Conservation (phyloP, 495 filamentous ascomycete genomes). For the Friedmanniomyces simplex region DNA sequence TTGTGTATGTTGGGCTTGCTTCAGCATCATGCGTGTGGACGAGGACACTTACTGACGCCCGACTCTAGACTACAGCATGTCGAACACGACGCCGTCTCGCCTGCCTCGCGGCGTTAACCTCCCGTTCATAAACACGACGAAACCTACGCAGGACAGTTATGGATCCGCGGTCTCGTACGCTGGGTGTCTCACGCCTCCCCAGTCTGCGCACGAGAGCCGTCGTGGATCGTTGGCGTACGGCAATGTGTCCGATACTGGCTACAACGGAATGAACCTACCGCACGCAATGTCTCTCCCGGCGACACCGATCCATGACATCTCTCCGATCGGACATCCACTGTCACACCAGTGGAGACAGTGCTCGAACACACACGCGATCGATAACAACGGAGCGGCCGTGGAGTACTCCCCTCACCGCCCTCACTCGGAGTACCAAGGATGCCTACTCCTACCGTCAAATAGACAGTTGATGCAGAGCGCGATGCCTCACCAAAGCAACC, state of each 20-base stretch:
- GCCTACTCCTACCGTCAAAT: background rate
- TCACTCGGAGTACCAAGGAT: background rate
- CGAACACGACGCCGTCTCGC: conserved; percentile 3
- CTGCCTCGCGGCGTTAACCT: background rate
- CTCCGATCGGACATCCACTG: background rate
- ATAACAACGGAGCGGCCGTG: background rate
- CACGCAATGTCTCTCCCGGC: conserved; percentile 1
- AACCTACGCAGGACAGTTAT: background rate
- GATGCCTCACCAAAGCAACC: background rate
- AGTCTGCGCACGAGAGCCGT: conserved; percentile 17
- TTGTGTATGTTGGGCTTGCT: background rate
- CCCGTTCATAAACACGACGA: conserved; percentile 11
- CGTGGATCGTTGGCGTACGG: conserved; percentile 4
- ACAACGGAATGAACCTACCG: background rate
- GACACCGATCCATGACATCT: background rate
- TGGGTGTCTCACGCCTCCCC: conserved; percentile 12
- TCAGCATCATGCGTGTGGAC: background rate
- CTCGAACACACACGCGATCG: background rate
- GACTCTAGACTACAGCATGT: conserved; percentile 9
- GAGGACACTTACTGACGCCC: background rate
- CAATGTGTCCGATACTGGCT: background rate
- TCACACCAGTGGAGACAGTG: background rate
- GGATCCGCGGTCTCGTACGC: background rate
- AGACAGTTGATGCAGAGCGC: background rate
- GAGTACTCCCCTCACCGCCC: background rate